phyloP scores from a whole-genome alignment of 257 asterid genomes.

The Apocynum venetum region DNA sequence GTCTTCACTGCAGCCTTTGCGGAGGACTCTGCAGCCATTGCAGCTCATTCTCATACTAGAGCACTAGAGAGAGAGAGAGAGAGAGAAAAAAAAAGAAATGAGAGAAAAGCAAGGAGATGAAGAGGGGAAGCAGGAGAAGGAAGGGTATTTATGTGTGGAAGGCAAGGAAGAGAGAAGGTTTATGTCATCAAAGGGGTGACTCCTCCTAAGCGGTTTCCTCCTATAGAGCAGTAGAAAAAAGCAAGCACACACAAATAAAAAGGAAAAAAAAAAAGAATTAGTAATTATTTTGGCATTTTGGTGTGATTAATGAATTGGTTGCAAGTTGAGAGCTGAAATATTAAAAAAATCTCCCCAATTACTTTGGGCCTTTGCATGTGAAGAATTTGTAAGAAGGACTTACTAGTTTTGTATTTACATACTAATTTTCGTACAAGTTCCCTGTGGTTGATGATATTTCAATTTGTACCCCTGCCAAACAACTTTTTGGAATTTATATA shows the following conservation, averaged over 20 bases:
- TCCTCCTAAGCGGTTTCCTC: slow-evolving; percentile 1
- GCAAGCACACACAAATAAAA: slow-evolving; percentile 1
- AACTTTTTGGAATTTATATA: neutral
- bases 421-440: no score
- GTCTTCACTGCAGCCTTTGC: slow-evolving; percentile 67
- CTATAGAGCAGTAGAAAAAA: neutral
- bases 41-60: slow-evolving; percentile 57
- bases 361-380: slow-evolving; percentile 3
- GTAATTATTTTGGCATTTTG: neutral
- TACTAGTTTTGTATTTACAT: neutral
- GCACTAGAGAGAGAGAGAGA: neutral
- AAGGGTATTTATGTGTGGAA: slow-evolving; percentile 25
- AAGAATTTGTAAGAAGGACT: neutral
- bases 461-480: neutral
- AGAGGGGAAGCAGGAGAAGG: neutral
- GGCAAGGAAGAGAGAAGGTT: neutral
- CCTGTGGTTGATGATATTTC: neutral
- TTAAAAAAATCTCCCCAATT: slow-evolving; percentile 7
- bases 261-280: no score
- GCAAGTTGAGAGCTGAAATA: neutral
- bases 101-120: neutral
- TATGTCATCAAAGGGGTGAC: slow-evolving; percentile 20
- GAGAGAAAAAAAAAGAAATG: neutral
- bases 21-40: slow-evolving; percentile 82
- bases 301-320: neutral